Percentiles rank a stretch among this genome's conserved stretches.
phyloP scores from a whole-genome alignment of 768 basidiomycete species.

The Boletus coccyginus region DNA sequence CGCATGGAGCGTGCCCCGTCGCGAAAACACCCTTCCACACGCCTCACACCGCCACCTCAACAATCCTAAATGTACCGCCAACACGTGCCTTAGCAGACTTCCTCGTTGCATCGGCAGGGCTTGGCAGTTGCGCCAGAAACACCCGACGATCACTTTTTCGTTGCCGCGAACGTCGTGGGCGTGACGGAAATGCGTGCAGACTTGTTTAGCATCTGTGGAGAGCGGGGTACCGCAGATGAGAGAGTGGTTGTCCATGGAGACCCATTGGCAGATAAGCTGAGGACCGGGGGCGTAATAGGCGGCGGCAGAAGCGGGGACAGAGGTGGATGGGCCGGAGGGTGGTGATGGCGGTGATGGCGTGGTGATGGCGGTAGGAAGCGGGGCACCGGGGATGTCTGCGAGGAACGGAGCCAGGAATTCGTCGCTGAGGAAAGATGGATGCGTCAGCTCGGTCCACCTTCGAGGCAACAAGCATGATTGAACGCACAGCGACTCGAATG shows the following conservation, averaged over 20 bases:
- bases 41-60: slow-evolving; percentile 13
- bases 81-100: slow-evolving; percentile 18
- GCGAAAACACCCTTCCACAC: slow-evolving; percentile 16
- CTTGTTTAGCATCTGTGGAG: not conserved
- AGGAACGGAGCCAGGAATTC: slow-evolving; percentile 14
- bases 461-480: not conserved
- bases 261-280: slow-evolving; percentile 11
- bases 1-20: slow-evolving; percentile 12
- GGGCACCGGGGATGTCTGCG: not conserved
- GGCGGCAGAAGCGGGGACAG: not conserved
- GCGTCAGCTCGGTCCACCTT: not conserved
- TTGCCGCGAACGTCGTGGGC: slow-evolving; percentile 14
- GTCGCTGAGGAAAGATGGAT: not conserved
- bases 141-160: slow-evolving; percentile 11
- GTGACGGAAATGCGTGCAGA: slow-evolving; percentile 10
- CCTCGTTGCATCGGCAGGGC: slow-evolving; percentile 17
- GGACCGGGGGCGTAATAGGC: too few species aligned
- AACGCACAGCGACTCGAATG: slow-evolving; percentile 11
- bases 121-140: slow-evolving; percentile 15
- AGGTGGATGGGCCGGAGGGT: not conserved
- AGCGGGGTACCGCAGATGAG: slow-evolving; percentile 4
- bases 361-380: not conserved
- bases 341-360: not conserved
- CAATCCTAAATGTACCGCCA: slow-evolving; percentile 15
- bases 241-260: not conserved